A percentile compares a stretch with the other conserved stretches of the same genome.
phyloP scores from a whole-genome alignment of 352 stramenopile species.

The Phytophthora hibernalis region DNA sequence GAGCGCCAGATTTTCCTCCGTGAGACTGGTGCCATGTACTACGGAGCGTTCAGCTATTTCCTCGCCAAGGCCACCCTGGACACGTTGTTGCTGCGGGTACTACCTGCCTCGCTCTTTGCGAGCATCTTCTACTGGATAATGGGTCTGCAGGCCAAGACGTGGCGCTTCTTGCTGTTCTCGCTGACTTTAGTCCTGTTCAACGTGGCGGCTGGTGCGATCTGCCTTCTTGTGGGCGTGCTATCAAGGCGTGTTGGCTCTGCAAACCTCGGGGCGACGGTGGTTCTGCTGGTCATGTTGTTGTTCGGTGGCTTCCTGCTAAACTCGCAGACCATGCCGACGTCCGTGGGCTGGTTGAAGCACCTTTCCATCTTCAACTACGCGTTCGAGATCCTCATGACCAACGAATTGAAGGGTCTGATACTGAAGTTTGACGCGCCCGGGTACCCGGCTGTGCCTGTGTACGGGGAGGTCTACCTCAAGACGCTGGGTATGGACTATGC shows the following conservation, averaged over 20 bases:
- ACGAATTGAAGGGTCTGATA: constrained; percentile 78
- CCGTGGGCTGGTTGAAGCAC: constrained; percentile 76
- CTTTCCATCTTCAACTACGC: constrained; percentile 89
- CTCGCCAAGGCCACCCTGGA: constrained; percentile 79
- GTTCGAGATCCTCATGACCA: constrained; percentile 90
- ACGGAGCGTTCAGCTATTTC: constrained; percentile 82
- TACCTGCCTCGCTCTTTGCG: constrained; percentile 80
- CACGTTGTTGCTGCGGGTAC: constrained; percentile 73
- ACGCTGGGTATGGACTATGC: constrained; percentile 85
- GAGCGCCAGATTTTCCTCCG: constrained; percentile 81
- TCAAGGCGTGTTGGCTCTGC: constrained; percentile 53
- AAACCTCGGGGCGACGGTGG: constrained; percentile 77
- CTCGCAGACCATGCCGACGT: constrained; percentile 76
- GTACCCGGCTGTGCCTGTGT: constrained; percentile 78
- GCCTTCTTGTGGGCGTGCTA: constrained; percentile 75
- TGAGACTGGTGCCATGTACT: constrained; percentile 83
- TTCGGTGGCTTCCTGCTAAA: constrained; percentile 92
- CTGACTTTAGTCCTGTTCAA: constrained; percentile 84
- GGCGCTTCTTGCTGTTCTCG: constrained; percentile 74
- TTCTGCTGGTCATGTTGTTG: constrained; percentile 83
- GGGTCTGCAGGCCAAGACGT: constrained; percentile 65
- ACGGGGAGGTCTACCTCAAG: constrained; percentile 87
- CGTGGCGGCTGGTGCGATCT: constrained; percentile 76
- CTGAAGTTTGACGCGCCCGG: constrained; percentile 81
- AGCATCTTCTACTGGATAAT: constrained; percentile 91